Evolutionary conservation across 192 early-diverging fungal genomes (phyloP), one percentile per base, ranked within the genome.

Genomic region (Dissophora ornata): DNA sequence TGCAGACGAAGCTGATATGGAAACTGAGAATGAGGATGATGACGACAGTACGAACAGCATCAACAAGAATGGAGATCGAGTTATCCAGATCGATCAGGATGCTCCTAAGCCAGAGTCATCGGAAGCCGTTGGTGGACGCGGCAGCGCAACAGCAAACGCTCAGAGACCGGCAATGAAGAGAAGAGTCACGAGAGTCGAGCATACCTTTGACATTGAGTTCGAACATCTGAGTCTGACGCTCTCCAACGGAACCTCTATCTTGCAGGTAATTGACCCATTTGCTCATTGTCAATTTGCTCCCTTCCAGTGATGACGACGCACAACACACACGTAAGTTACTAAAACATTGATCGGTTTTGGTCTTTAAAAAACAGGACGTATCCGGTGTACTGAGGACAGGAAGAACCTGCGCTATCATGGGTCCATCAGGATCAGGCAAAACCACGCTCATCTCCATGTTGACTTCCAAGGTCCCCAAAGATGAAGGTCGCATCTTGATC

Each of bases 401-500:
- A 9, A 75, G 87, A 28, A 79, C 84, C 8, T 90, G 87, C 21
- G 88, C 89, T 18, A 84, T 86, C 48, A 86, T 86, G 84, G 85
- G 85, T 2, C 85, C 85, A 16, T 86, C 84, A 28, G 85, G 85
- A 44, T 75, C 84, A 13, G 86, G 87, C 24, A 88, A 91, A 45
- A 87, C 87, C 1, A 90, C 88, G 13, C 86, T 89, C 50, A 81
- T 90, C 19, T 81, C 84, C 1, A 81, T 92, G 51, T 63, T 92
- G 58, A 92, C 90, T 12, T 87, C 85, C 26, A 90, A 91, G 47
- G 79, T 85, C 16, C 62, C 68, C 46, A 81, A 86, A 21, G 67
- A 79, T 42, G 71, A 64, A 42, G 91, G 91, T 18, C 61, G 58
- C 18, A 75, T 92, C 21, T 51, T 57, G 16, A 83, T 92, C 34